Evolutionary conservation across 73 alveolate genomes (phyloP).

Genomic region (Tetrahymena thermophila): DNA sequence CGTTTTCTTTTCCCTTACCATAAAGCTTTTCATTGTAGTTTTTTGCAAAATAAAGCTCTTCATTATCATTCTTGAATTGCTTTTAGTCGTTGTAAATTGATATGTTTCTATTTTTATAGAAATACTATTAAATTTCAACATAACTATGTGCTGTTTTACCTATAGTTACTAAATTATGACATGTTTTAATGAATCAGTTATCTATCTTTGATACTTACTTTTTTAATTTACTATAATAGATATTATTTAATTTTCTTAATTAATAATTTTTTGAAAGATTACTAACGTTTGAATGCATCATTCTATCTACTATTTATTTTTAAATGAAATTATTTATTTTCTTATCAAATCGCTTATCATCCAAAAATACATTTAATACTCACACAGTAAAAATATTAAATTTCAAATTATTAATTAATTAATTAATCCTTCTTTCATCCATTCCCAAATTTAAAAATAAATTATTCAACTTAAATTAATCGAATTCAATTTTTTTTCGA

Average conservation of each 20-base stretch:
- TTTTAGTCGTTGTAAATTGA: background rate
- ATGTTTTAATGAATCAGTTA: background rate
- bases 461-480: too few species aligned
- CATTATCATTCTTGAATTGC: background rate
- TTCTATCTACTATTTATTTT: background rate
- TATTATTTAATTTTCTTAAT: background rate
- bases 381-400: background rate
- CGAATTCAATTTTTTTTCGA: background rate
- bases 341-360: background rate
- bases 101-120: background rate
- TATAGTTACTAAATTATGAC: background rate
- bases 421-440: background rate
- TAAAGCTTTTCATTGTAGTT: background rate
- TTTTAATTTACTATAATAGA: background rate
- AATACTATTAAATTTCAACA: background rate
- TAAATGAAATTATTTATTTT: background rate
- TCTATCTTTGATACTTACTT: background rate
- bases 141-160: background rate
- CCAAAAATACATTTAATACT: background rate
- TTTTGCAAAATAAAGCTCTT: background rate
- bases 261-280: background rate
- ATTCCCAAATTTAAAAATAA: background rate
- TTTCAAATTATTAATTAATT: too few species aligned
- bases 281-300: background rate
- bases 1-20: background rate